phyloP scores from a whole-genome alignment of 1,284 basidiomycete genomes.

The Ceratobasidium sp. region DNA sequence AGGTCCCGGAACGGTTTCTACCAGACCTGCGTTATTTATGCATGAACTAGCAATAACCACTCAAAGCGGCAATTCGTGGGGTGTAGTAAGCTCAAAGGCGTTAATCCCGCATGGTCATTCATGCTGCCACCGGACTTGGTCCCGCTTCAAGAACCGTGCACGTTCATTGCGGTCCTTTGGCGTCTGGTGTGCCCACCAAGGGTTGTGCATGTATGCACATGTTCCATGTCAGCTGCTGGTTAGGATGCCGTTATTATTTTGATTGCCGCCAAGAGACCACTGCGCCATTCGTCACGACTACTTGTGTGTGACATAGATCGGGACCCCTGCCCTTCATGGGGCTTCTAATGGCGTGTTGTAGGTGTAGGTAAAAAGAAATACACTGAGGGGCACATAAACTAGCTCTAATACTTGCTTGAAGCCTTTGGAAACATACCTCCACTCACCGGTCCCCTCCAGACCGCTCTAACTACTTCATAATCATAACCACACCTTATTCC shows the following conservation, averaged over 20 bases:
- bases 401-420: not conserved
- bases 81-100: conserved; percentile 7
- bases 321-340: not conserved
- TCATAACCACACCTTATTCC: no score
- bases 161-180: conserved; percentile 32
- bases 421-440: not conserved
- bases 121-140: not conserved
- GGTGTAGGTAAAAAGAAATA: no score
- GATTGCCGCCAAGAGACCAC: conserved; percentile 31
- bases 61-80: conserved; percentile 9
- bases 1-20: not conserved
- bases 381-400: conserved; percentile 21
- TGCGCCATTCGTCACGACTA: conserved; percentile 21
- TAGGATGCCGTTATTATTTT: conserved; percentile 8
- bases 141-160: conserved; percentile 5
- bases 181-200: conserved; percentile 22
- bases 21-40: conserved; percentile 14
- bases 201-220: conserved; percentile 26
- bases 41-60: conserved; percentile 7
- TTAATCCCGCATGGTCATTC: conserved; percentile 24
- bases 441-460: not conserved
- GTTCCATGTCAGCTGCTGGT: conserved; percentile 23
- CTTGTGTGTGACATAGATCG: not conserved
- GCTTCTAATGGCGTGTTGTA: not conserved
- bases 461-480: not conserved